phyloP scores from a whole-genome alignment of 352 stramenopile genomes.

The Pythium oligandrum region DNA sequence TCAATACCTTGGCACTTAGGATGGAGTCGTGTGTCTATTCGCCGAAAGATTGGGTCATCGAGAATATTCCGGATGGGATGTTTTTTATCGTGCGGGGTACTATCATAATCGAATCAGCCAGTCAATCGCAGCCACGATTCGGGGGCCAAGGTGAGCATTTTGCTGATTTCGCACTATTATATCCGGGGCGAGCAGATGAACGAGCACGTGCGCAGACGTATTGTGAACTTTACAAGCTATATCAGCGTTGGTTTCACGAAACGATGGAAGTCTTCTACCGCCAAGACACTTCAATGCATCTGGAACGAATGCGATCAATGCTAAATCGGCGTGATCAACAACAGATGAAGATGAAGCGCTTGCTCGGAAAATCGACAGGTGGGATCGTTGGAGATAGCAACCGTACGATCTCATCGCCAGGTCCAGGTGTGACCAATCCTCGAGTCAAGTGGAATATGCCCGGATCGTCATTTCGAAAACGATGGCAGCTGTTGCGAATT shows the following conservation, averaged over 20 bases:
- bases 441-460: slow-evolving; percentile 32
- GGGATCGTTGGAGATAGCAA: neutral
- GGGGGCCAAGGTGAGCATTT: slow-evolving; percentile 50
- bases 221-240: slow-evolving; percentile 72
- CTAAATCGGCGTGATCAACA: slow-evolving; percentile 53
- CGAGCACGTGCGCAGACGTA: slow-evolving; percentile 58
- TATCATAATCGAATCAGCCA: slow-evolving; percentile 31
- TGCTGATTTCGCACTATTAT: slow-evolving; percentile 43
- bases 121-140: slow-evolving; percentile 24
- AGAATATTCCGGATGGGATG: slow-evolving; percentile 58
- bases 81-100: slow-evolving; percentile 57
- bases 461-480: slow-evolving; percentile 50
- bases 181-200: slow-evolving; percentile 36
- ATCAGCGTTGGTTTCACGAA: slow-evolving; percentile 40
- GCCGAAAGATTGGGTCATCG: slow-evolving; percentile 72
- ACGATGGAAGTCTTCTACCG: slow-evolving; percentile 54
- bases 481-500: slow-evolving; percentile 46
- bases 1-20: slow-evolving; percentile 59
- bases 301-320: slow-evolving; percentile 58
- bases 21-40: slow-evolving; percentile 50
- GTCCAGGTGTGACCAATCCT: no score
- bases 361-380: slow-evolving; percentile 42
- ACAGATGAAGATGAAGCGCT: slow-evolving; percentile 74
- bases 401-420: no score
- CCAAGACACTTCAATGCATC: slow-evolving; percentile 12